Evolutionary conservation across 768 basidiomycete genomes (phyloP).

Genomic region (Fibroporia radiculosa): DNA sequence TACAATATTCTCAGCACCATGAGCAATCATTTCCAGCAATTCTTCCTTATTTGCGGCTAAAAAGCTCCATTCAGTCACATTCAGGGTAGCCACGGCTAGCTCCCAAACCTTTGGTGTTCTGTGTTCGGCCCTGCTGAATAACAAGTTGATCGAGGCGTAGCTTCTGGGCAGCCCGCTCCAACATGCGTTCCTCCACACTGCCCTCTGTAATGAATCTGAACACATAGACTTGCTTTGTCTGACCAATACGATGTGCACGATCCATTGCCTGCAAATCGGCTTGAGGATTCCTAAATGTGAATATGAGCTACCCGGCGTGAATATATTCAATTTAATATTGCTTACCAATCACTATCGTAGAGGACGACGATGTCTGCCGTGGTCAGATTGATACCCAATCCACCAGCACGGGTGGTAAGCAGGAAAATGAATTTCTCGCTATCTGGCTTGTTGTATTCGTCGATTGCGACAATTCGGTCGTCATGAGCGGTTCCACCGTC

Average conservation of each 20-base stretch:
- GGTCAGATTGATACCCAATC: slow-evolving; percentile 94
- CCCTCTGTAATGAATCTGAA: slow-evolving; percentile 96
- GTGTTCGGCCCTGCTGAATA: slow-evolving; percentile 90
- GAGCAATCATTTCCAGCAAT: slow-evolving; percentile 94
- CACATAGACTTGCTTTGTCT: slow-evolving; percentile 96
- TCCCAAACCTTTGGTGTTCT: slow-evolving; percentile 70
- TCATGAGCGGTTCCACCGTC: slow-evolving; percentile 96
- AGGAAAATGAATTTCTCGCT: slow-evolving; percentile 97
- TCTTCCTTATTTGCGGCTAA: slow-evolving; percentile 94
- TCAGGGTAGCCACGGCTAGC: neutral
- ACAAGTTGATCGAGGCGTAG: slow-evolving; percentile 91
- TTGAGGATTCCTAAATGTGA: slow-evolving; percentile 78
- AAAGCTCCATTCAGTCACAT: neutral
- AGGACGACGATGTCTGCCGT: slow-evolving; percentile 92
- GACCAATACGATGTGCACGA: slow-evolving; percentile 92
- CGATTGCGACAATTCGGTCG: slow-evolving; percentile 90
- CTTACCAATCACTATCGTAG: slow-evolving; percentile 94
- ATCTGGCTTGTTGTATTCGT: slow-evolving; percentile 93
- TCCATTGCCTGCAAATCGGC: slow-evolving; percentile 99
- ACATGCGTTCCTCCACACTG: slow-evolving; percentile 91
- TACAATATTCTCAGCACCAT: slow-evolving; percentile 96
- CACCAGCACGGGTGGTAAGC: slow-evolving; percentile 93
- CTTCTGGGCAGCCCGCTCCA: slow-evolving; percentile 94
- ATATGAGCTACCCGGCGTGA: neutral
- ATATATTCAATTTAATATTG: neutral